Base-by-base conservation (phyloP, 805 yeast species). In the Candida succiphila region DNA sequence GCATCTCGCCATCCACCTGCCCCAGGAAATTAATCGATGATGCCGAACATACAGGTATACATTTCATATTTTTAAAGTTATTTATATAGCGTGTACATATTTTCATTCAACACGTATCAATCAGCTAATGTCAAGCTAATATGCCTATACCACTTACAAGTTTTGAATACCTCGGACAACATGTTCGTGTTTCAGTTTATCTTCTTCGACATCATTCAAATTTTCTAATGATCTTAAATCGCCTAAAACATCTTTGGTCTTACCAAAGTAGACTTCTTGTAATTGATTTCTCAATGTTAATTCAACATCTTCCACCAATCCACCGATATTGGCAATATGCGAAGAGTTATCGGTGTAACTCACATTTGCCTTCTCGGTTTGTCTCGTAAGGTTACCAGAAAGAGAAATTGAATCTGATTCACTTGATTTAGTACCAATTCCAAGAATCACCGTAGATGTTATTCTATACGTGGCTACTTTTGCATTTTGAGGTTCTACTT, bases 261-360 rank as follows among this genome's bases (percentile, higher is more conserved):
- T 89, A 47, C 94, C 96, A 52, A 89, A 89, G 55, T 89, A 89
- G 19, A 89, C 96, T 42, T 86, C 95, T 55, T 89, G 95, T 42
- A 89, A 66, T 63, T 83, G 64, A 46, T 83, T 84, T 57, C 98
- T 73, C 61, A 89, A 64, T 52, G 81, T 85, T 39, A 80, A 76
- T 60, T 89, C 98, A 28, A 84, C 69, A 40, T 85, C 95, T 58
- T 89, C 98, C 12, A 92, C 72, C 41, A 87, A 55, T 3, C 81
- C 64, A 21, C 98, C 98, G 39, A 89, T 60, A 51, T 88, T 88
- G 22, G 87, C 76, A 32, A 89, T 70, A 52, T 92, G 96, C n/a
- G 78, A 68, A 19, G 72, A 56, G 32, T 69, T 73, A 37, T 72
- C 69, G 25, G 56, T 58, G 33, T 60, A 62, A 10, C 66, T 60